These are phyloP conservation scores for Silene latifolia DNA, from an alignment of 148 eudicot genomes.

Conservation along the genomic window DNA sequence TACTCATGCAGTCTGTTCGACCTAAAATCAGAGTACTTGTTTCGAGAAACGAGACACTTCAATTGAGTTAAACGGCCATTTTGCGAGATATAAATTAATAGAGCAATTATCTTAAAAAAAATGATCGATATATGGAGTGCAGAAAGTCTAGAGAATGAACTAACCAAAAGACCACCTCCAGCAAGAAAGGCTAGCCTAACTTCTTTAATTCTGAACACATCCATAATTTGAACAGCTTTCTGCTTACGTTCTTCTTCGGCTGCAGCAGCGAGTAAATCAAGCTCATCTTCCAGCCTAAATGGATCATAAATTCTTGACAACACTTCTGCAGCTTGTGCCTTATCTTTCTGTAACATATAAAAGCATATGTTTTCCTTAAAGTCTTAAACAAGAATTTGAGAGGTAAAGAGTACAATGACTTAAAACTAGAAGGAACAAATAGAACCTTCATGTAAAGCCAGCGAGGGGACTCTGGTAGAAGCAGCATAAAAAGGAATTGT, in stretches of 20 bases:
- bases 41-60: too few species aligned
- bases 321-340: constrained; percentile 64
- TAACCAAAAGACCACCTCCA: constrained; percentile 96
- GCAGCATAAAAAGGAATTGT: constrained; percentile 76
- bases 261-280: constrained; percentile 65
- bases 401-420: neutral
- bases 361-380: neutral
- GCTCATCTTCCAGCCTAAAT: constrained; percentile 68
- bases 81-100: too few species aligned
- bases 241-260: constrained; percentile 66
- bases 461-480: constrained; percentile 90
- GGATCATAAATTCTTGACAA: constrained; percentile 91
- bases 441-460: constrained; percentile 92
- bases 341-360: constrained; percentile 53
- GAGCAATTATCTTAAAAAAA: too few species aligned
- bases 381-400: neutral
- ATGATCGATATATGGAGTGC: too few species aligned
- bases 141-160: neutral
- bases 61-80: too few species aligned
- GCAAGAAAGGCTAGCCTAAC: constrained; percentile 88
- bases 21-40: too few species aligned
- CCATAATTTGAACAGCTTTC: constrained; percentile 42
- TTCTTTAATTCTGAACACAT: constrained; percentile 68
- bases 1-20: too few species aligned
- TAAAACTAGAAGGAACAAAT: neutral